Evolutionary conservation across 371 early-diverging fungal genomes (phyloP).

Genomic region (Thermomucor indicae-seudaticae): DNA sequence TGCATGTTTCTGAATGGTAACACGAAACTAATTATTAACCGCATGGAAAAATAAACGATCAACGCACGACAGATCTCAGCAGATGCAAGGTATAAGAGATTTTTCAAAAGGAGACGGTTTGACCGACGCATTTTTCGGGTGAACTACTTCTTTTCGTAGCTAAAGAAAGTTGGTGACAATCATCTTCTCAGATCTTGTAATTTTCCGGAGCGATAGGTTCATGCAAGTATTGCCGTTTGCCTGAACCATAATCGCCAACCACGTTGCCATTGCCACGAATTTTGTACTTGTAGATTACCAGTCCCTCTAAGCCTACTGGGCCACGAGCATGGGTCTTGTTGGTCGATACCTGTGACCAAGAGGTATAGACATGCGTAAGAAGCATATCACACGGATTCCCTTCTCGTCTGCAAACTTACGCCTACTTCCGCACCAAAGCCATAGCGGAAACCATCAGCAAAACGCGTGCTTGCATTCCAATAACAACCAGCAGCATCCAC

Average conservation of each 20-base stretch:
- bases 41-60: too few species aligned
- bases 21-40: too few species aligned
- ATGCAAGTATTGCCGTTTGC: constrained; percentile 74
- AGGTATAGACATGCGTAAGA: neutral
- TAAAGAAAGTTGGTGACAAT: too few species aligned
- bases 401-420: constrained; percentile 32
- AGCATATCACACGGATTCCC: neutral
- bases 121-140: too few species aligned
- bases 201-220: constrained; percentile 35
- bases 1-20: too few species aligned
- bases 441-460: constrained; percentile 98
- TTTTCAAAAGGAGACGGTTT: too few species aligned
- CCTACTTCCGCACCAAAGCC: constrained; percentile 98
- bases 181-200: constrained; percentile 32
- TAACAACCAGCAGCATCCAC: constrained; percentile 97
- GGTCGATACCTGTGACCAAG: constrained; percentile 63
- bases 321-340: constrained; percentile 98
- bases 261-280: constrained; percentile 89
- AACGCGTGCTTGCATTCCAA: constrained; percentile 95
- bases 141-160: too few species aligned
- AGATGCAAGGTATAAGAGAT: too few species aligned
- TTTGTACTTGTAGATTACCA: constrained; percentile 95
- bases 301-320: constrained; percentile 94
- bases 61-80: too few species aligned
- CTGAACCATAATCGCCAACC: constrained; percentile 73